A percentile compares a stretch with the other conserved stretches of the same genome.
Conservation (phyloP, 2,329 filamentous ascomycete genomes). For the Alternaria ethzedia region DNA sequence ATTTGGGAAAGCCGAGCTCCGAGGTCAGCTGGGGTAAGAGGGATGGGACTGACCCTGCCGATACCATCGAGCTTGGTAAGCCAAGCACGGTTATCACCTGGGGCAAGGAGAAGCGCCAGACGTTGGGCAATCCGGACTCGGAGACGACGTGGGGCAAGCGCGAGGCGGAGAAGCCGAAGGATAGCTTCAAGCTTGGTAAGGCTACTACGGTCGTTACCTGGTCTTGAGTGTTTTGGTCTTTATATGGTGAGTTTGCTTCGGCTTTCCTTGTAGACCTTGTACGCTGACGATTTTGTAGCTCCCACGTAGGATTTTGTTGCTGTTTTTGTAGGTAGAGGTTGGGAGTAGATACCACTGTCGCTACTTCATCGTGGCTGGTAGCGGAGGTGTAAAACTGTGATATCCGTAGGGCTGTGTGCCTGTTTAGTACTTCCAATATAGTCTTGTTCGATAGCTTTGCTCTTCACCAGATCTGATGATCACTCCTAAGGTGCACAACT, state of each 20-base stretch:
- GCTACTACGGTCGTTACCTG: slow-evolving; percentile 26
- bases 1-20: neutral
- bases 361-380: neutral
- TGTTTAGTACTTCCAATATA: neutral
- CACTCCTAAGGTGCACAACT: neutral
- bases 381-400: neutral
- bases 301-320: neutral
- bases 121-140: slow-evolving; percentile 10
- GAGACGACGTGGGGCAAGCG: slow-evolving; percentile 29
- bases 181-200: slow-evolving; percentile 20
- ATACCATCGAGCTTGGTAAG: slow-evolving; percentile 8
- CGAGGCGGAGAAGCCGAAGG: slow-evolving; percentile 9
- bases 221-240: neutral
- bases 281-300: neutral
- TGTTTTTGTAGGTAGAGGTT: neutral
- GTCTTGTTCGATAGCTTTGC: neutral
- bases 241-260: neutral
- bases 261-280: neutral
- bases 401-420: neutral
- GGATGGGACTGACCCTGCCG: neutral
- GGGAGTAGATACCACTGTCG: neutral
- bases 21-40: slow-evolving; percentile 17
- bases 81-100: slow-evolving; percentile 5
- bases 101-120: slow-evolving; percentile 16
- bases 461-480: neutral